Evolutionary conservation across 2,329 filamentous ascomycete species (phyloP).

Genomic region (Botryotinia calthae): DNA sequence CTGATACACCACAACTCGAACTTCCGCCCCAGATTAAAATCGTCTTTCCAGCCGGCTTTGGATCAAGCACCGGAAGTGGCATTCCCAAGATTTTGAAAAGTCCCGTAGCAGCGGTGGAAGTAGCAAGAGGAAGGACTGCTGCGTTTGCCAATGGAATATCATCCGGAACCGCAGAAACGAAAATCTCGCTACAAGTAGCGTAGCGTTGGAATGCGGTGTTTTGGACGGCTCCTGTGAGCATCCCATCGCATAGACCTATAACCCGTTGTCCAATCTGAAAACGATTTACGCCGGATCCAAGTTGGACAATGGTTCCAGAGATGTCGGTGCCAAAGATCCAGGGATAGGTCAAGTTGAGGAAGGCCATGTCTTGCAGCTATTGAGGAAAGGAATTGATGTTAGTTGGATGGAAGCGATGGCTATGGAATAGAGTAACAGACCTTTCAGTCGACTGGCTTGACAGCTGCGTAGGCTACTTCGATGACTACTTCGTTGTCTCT

Average conservation of each 20-base stretch:
- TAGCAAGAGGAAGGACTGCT: slow-evolving; percentile 39
- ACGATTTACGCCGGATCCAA: slow-evolving; percentile 46
- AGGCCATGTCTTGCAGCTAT: slow-evolving; percentile 28
- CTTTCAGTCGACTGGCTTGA: slow-evolving; percentile 43
- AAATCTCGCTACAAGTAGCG: slow-evolving; percentile 30
- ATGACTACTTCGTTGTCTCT: slow-evolving; percentile 39
- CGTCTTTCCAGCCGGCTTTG: slow-evolving; percentile 24
- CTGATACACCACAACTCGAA: slow-evolving; percentile 26
- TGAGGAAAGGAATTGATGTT: neutral
- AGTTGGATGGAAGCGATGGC: slow-evolving; percentile 36
- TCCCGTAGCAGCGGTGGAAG: slow-evolving; percentile 38
- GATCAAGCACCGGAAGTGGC: slow-evolving; percentile 23
- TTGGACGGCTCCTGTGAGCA: slow-evolving; percentile 27
- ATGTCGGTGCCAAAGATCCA: slow-evolving; percentile 34
- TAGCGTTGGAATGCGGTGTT: slow-evolving; percentile 40
- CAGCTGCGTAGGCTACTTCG: slow-evolving; percentile 40
- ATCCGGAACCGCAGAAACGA: slow-evolving; percentile 34
- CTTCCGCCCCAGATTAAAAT: slow-evolving; percentile 33
- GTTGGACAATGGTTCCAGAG: slow-evolving; percentile 36
- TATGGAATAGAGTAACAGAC: slow-evolving; percentile 30
- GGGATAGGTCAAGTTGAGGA: slow-evolving; percentile 24
- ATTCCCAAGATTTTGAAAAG: slow-evolving; percentile 33
- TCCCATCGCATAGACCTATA: slow-evolving; percentile 30
- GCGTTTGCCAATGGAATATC: slow-evolving; percentile 38
- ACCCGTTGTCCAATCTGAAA: slow-evolving; percentile 41